phyloP scores from a whole-genome alignment of 164 flowering plant genomes.

The Umbilicus rupestris region DNA sequence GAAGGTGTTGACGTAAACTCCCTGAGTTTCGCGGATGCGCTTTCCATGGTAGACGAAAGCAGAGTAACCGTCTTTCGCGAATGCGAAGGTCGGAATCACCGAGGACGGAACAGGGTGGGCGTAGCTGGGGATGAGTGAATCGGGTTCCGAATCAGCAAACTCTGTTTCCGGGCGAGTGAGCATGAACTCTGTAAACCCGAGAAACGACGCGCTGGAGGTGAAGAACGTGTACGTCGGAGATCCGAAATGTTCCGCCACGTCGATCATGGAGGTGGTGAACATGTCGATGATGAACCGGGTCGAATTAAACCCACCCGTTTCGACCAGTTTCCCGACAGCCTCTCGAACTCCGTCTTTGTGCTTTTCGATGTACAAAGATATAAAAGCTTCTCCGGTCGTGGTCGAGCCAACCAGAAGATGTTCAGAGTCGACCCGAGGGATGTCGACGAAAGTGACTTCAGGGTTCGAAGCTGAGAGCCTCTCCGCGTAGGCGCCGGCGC shows the following conservation, averaged over 20 bases:
- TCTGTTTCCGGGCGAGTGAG: slow-evolving; percentile 9
- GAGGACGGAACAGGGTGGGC: slow-evolving; percentile 13
- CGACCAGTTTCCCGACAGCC: background rate
- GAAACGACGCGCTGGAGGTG: slow-evolving; percentile 15
- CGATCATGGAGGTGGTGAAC: slow-evolving; percentile 18
- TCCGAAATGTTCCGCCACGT: slow-evolving; percentile 15
- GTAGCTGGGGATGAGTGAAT: slow-evolving; percentile 10
- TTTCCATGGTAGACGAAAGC: slow-evolving; percentile 6
- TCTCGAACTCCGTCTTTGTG: background rate
- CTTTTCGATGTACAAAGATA: background rate
- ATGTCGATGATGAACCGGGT: slow-evolving; percentile 11
- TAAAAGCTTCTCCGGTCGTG: background rate
- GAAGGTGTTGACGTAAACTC: slow-evolving; percentile 25
- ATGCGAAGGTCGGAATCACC: slow-evolving; percentile 11
- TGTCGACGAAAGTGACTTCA: background rate
- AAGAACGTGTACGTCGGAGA: slow-evolving; percentile 19
- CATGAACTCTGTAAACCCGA: slow-evolving; percentile 12
- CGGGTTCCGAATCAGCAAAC: slow-evolving; percentile 1
- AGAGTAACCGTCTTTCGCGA: slow-evolving; percentile 4
- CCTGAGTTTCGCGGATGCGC: slow-evolving; percentile 18
- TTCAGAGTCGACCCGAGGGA: background rate
- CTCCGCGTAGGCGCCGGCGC: no score
- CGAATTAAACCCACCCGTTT: background rate
- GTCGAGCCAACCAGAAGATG: background rate
- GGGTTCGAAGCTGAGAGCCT: background rate